Evolutionary conservation across 495 filamentous ascomycete species (phyloP).

Genomic region (Annulohypoxylon stygium): DNA sequence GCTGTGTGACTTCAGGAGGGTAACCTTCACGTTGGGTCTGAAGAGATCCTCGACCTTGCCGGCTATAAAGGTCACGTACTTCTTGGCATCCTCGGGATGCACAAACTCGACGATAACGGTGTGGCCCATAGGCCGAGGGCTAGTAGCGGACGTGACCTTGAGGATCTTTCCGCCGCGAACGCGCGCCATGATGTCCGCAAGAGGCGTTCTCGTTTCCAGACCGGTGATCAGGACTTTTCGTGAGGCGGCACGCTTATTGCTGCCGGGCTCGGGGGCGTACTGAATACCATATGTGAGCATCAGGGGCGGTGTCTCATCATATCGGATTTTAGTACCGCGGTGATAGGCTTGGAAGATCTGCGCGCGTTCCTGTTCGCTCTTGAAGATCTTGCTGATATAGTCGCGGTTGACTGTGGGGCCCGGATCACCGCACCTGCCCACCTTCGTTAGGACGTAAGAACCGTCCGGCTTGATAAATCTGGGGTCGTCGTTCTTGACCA

Average conservation of each 20-base stretch:
- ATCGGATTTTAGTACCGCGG: not conserved
- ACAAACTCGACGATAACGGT: conserved; percentile 24
- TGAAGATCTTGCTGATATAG: not conserved
- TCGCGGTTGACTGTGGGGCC: not conserved
- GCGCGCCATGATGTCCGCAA: conserved; percentile 15
- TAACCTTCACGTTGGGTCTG: not conserved
- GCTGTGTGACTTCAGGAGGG: not conserved
- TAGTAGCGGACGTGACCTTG: not conserved
- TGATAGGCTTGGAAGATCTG: not conserved
- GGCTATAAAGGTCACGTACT: not conserved
- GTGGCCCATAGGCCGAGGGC: not conserved
- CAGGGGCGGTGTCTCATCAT: not conserved
- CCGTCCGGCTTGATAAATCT: not conserved
- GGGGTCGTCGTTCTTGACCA: not conserved
- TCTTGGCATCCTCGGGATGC: not conserved
- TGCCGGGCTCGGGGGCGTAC: conserved; percentile 4
- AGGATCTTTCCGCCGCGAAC: conserved; percentile 27
- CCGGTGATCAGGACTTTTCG: conserved; percentile 29
- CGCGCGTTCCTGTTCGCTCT: not conserved
- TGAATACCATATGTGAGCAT: conserved; percentile 25
- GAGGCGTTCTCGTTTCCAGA: not conserved
- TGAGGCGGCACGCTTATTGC: not conserved
- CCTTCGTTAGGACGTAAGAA: not conserved
- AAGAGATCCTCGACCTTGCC: not conserved
- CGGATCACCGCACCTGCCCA: not conserved